Evolutionary conservation across 495 filamentous ascomycete species (phyloP), one percentile per base, ranked within the genome.

Genomic region (Lasiosphaeria ovina): DNA sequence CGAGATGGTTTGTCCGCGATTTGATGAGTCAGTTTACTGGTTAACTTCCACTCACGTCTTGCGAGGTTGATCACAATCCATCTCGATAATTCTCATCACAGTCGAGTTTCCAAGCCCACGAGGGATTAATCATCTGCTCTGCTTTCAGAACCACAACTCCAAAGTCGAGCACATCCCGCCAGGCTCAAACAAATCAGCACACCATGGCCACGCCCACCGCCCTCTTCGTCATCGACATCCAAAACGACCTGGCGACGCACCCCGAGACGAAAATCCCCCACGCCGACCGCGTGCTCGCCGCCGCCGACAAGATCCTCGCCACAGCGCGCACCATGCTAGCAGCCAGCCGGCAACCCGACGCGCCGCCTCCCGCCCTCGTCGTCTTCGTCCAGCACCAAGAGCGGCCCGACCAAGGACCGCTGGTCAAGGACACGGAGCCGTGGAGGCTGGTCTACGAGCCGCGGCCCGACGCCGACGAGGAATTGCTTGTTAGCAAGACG

Each of bases 151-250:
- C 24, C 24, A 24, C 24, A 24, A 24, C 24, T 24, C 24, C 24
- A 2, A 24, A 24, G 24, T 24, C 24, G 24, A 2, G 24, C 24
- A 24, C 24, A 24, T 24, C 24, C 24, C 24, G 24, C 24, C 24
- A 24, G 24, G 24, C 24, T 24, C 24, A 2, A 24, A 24, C 24
- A 24, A 24, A 24, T 24, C 24, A 24, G 24, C 24, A 24, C 24
- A 24, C 24, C 24, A 42, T 42, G 38, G 38, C 38, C 7, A 42
- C 38, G 14, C 7, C 38, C 7, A 47, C 44, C 44, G 66, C 66
- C 5, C 61, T 70, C 45, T 74, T 74, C 52, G 66, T 72, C 14
- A 71, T 74, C 58, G 72, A 74, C 61, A 72, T 74, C 61, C 72
- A 74, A 48, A 62, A 69, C 31, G 68, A 67, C 12, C 62, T 72